Conservation (phyloP, 1,139 yeast species). For the Wickerhamomyces sp. region DNA sequence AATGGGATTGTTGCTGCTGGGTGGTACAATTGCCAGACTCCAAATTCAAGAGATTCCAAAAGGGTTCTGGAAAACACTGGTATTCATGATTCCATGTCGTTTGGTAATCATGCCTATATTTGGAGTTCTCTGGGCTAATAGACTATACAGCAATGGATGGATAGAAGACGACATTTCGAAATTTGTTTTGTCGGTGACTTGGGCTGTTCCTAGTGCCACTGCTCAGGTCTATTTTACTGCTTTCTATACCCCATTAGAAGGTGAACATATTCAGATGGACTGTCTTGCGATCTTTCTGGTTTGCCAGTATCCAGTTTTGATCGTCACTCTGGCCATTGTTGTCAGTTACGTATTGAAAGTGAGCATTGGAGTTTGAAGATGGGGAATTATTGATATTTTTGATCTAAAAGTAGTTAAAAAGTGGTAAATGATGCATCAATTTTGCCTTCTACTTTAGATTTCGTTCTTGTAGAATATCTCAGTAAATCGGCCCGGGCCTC, state of each 20-base stretch:
- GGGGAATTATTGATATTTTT: neutral
- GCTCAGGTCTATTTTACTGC: constrained; percentile 71
- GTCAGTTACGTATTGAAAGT: constrained; percentile 55
- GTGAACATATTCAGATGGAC: constrained; percentile 66
- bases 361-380: constrained; percentile 4
- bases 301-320: constrained; percentile 55
- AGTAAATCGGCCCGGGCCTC: too few relatives aligned
- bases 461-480: too few relatives aligned
- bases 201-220: constrained; percentile 70
- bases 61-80: constrained; percentile 49
- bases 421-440: too few relatives aligned
- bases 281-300: constrained; percentile 62
- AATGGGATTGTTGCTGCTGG: constrained; percentile 70
- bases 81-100: constrained; percentile 39
- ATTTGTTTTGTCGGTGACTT: constrained; percentile 64
- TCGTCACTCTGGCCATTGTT: constrained; percentile 58
- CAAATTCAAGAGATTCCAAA: constrained; percentile 55
- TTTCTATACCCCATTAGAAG: constrained; percentile 55
- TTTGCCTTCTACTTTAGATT: too few relatives aligned
- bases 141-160: constrained; percentile 43
- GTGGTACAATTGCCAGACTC: constrained; percentile 81
- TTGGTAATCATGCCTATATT: constrained; percentile 55
- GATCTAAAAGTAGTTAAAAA: too few relatives aligned
- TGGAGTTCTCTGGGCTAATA: constrained; percentile 53
- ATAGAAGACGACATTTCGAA: constrained; percentile 44